A percentile compares a stretch with the other conserved stretches of the same genome.
Evolutionary conservation across 352 stramenopile species (phyloP).

Genomic region (Phytophthora chlamydospora): DNA sequence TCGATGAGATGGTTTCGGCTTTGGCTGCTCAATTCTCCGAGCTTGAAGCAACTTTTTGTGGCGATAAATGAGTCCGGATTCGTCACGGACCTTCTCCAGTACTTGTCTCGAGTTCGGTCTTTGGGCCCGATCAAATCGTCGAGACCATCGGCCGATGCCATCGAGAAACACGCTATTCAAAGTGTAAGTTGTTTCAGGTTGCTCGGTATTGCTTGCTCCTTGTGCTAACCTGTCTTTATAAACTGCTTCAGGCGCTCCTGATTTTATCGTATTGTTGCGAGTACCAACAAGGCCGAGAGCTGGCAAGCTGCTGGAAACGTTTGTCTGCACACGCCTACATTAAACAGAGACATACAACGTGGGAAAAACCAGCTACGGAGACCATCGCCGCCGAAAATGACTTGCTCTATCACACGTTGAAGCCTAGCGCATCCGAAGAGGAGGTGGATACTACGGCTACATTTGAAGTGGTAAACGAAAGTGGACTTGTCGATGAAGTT

Average conservation of each 20-base stretch:
- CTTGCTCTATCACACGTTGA: constrained; percentile 32
- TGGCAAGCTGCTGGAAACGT: constrained; percentile 36
- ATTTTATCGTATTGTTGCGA: constrained; percentile 42
- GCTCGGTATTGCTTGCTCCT: neutral
- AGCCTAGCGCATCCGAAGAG: constrained; percentile 8
- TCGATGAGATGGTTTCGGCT: constrained; percentile 48
- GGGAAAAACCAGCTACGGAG: constrained; percentile 24
- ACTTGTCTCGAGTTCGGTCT: constrained; percentile 44
- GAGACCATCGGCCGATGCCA: constrained; percentile 1
- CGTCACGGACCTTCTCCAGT: constrained; percentile 45
- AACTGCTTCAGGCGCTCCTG: constrained; percentile 25
- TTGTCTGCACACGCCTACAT: constrained; percentile 34
- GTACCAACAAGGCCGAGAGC: constrained; percentile 31
- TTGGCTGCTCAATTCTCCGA: constrained; percentile 56
- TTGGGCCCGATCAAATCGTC: constrained; percentile 22
- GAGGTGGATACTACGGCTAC: constrained; percentile 13
- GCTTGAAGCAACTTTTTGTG: constrained; percentile 41
- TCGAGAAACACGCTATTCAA: constrained; percentile 29
- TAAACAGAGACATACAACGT: constrained; percentile 22
- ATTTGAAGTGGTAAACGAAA: constrained; percentile 12
- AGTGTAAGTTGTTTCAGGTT: constrained; percentile 32
- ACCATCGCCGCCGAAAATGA: constrained; percentile 37
- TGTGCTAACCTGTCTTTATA: neutral
- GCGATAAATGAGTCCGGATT: constrained; percentile 42
- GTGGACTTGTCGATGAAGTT: constrained; percentile 21